Conservation (phyloP, 2,329 filamentous ascomycete genomes). For the Exophiala lecanii-corni region DNA sequence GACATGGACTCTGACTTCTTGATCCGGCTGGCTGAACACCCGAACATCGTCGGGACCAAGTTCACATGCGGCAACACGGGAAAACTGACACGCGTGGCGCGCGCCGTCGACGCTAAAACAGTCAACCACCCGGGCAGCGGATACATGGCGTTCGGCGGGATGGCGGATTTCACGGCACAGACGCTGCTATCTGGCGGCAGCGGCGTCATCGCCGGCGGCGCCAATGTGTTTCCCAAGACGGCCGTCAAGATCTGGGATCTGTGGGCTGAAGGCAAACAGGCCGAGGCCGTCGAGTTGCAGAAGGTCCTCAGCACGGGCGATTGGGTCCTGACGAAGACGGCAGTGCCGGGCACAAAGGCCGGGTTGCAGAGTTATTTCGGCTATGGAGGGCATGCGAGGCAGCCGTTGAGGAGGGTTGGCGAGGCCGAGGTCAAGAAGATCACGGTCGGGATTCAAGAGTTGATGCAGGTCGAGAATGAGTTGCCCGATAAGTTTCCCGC, state of each 20-base stretch:
- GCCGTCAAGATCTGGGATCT: conserved; percentile 76
- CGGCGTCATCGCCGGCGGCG: conserved; percentile 81
- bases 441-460: background rate
- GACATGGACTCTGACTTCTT: conserved; percentile 87
- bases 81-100: conserved; percentile 77
- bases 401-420: conserved; percentile 58
- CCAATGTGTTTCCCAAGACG: conserved; percentile 78
- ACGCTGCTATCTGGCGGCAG: conserved; percentile 73
- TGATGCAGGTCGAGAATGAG: background rate
- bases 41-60: conserved; percentile 83
- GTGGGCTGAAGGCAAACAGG: conserved; percentile 65
- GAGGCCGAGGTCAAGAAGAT: background rate
- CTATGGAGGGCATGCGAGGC: conserved; percentile 72
- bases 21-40: conserved; percentile 71
- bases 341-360: conserved; percentile 80
- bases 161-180: conserved; percentile 82
- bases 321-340: conserved; percentile 77
- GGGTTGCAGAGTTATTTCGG: conserved; percentile 76
- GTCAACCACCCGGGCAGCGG: conserved; percentile 32
- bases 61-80: conserved; percentile 90
- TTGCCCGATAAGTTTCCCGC: conserved; percentile 1
- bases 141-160: conserved; percentile 83
- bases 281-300: conserved; percentile 71
- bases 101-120: conserved; percentile 61
- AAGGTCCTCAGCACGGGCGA: conserved; percentile 73